Evolutionary conservation across 176 grass and related monocot genomes (phyloP), one percentile per base, ranked within the genome.

Genomic region (Zoysia japonica): DNA sequence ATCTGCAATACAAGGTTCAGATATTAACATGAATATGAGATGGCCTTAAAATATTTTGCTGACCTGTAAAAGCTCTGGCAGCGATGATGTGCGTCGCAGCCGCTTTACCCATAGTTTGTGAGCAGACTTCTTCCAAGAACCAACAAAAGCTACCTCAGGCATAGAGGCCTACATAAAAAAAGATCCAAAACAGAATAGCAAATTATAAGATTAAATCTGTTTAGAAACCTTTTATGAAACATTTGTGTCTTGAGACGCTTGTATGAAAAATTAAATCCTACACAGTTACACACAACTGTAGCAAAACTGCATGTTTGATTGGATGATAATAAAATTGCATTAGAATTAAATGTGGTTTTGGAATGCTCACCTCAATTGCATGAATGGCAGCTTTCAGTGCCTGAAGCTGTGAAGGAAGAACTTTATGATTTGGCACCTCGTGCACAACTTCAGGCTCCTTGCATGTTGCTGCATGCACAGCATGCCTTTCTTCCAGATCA

Each of bases 41-140:
- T 28, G 28, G 28, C 28, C 28, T 10, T 2, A 68, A 54, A 53
- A 63, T 44, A 68, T 50, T 54, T 19, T 54, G 5, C 39, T 47
- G 17, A 93, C 92, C 90, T 99, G 96, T 61, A 99, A 86, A 81
- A 99, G 90, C 56, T 99, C 96, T 56, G 88, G 82, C 61, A 99
- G 69, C 61, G 92, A 91, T 76, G 96, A 95, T 28, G 96, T 94
- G 19, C 90, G 78, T 54, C 87, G 78, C 69, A 99, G 84, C 52
- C 92, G 88, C 78, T 95, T 99, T 82, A 99, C 84, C 96, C 92
- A 99, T 51, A 99, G 76, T 53, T 89, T 99, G 76, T 95, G 96
- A 6, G 86, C 88, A 72, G 92, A 95, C 84, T 90, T 93, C 78
- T 76, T 95, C 96, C 96, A 99, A 85, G 88, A 91, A 86, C 82